Conservation (phyloP, 768 basidiomycete genomes). For the Galerina marginata region DNA sequence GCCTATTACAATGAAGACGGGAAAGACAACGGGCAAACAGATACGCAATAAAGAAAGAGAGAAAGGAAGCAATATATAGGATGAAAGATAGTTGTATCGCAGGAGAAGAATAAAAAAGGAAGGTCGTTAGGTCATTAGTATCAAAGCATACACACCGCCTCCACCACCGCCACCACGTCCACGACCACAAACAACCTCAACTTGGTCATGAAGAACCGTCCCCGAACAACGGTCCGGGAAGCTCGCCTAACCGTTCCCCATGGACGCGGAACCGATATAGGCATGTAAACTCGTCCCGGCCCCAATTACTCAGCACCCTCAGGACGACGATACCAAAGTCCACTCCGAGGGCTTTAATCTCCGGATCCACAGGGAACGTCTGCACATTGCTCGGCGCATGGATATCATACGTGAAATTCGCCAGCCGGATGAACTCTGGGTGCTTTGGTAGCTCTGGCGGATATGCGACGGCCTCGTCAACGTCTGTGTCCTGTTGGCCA, state of each 20-base stretch:
- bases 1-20: constrained; percentile 15
- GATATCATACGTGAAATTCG: constrained; percentile 68
- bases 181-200: background rate
- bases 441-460: constrained; percentile 53
- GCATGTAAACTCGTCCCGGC: constrained; percentile 82
- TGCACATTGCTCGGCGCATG: constrained; percentile 69
- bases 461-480: constrained; percentile 41
- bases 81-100: constrained; percentile 12
- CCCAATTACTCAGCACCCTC: constrained; percentile 87
- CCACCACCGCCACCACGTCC: background rate
- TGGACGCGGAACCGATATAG: constrained; percentile 87
- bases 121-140: constrained; percentile 19
- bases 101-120: background rate
- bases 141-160: background rate
- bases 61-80: constrained; percentile 13
- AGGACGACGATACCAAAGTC: constrained; percentile 89
- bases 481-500: constrained; percentile 26
- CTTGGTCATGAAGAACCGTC: constrained; percentile 22
- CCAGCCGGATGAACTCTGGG: constrained; percentile 65
- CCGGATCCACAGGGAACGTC: constrained; percentile 76
- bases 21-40: constrained; percentile 6
- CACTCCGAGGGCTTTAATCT: constrained; percentile 70
- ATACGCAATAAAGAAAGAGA: constrained; percentile 16
- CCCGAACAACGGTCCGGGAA: constrained; percentile 39
- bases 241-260: constrained; percentile 57